phyloP scores from a whole-genome alignment of 2,329 filamentous ascomycete species.

The Exophiala bonariae region DNA sequence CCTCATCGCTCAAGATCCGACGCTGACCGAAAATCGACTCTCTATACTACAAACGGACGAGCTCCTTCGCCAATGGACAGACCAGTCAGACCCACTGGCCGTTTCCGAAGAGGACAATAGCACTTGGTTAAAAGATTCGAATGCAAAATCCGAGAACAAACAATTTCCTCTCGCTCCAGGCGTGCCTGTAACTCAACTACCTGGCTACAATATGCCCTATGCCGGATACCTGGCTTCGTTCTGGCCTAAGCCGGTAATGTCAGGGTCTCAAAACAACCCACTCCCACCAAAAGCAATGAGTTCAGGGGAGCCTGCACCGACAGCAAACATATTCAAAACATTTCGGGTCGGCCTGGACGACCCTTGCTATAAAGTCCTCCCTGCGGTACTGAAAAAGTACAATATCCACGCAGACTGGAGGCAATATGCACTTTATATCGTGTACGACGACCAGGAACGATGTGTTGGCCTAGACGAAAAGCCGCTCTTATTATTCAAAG shows the following conservation, averaged over 20 bases:
- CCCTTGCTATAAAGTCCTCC: constrained; percentile 94
- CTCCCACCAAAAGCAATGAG: too few species aligned
- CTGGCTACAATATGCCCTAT: too few species aligned
- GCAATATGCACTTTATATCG: constrained; percentile 96
- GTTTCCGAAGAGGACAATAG: too few species aligned
- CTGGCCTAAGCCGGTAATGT: too few species aligned
- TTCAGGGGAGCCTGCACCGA: too few species aligned
- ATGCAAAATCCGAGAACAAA: too few species aligned
- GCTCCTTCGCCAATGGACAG: constrained; percentile 5
- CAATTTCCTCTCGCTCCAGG: too few species aligned
- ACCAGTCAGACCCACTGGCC: constrained; percentile 7
- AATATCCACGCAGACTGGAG: constrained; percentile 98
- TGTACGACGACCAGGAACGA: constrained; percentile 94
- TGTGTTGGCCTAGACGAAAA: constrained; percentile 91
- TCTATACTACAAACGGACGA: constrained; percentile 4
- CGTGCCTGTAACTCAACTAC: too few species aligned
- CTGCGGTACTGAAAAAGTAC: constrained; percentile 94
- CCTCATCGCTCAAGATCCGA: too few species aligned
- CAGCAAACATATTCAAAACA: constrained; percentile 99
- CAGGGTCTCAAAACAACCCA: too few species aligned
- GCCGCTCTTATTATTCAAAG: constrained; percentile 93
- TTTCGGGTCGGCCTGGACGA: constrained; percentile 98
- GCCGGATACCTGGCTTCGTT: too few species aligned
- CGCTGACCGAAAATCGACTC: neutral
- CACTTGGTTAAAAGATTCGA: too few species aligned